Evolutionary conservation across 805 yeast genomes (phyloP).

Genomic region (Nadsonia fulvescens): DNA sequence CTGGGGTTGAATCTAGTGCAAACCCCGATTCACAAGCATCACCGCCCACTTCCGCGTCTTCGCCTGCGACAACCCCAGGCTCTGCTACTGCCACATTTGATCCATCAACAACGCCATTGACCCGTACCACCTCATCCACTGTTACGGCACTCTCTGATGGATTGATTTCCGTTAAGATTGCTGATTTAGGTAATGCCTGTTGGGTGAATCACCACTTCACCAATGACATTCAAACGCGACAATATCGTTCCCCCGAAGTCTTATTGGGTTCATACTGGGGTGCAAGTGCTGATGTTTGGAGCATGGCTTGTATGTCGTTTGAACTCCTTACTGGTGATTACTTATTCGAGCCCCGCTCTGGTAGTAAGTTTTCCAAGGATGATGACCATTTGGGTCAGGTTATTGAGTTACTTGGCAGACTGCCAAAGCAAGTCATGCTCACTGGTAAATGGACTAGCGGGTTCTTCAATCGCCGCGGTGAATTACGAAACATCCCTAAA

Average conservation of each 20-base stretch:
- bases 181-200: slow-evolving; percentile 87
- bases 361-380: slow-evolving; percentile 53
- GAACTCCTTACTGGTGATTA: slow-evolving; percentile 91
- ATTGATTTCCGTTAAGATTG: slow-evolving; percentile 64
- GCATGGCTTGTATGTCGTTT: slow-evolving; percentile 79
- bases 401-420: slow-evolving; percentile 58
- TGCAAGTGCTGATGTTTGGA: slow-evolving; percentile 88
- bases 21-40: no score
- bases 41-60: slow-evolving; percentile 6
- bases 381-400: slow-evolving; percentile 96
- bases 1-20: no score
- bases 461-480: slow-evolving; percentile 47
- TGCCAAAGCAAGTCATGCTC: slow-evolving; percentile 41
- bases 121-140: no score
- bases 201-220: slow-evolving; percentile 69
- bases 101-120: no score
- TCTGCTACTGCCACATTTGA: no score
- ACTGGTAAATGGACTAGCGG: slow-evolving; percentile 44
- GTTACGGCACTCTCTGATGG: slow-evolving; percentile 22
- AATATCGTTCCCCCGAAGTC: slow-evolving; percentile 83
- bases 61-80: slow-evolving; percentile 8
- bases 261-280: slow-evolving; percentile 80
- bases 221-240: slow-evolving; percentile 80
- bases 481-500: slow-evolving; percentile 59
- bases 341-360: slow-evolving; percentile 65